phyloP scores from a whole-genome alignment of 371 early-diverging fungal species.

The Agmasoma carcini region DNA sequence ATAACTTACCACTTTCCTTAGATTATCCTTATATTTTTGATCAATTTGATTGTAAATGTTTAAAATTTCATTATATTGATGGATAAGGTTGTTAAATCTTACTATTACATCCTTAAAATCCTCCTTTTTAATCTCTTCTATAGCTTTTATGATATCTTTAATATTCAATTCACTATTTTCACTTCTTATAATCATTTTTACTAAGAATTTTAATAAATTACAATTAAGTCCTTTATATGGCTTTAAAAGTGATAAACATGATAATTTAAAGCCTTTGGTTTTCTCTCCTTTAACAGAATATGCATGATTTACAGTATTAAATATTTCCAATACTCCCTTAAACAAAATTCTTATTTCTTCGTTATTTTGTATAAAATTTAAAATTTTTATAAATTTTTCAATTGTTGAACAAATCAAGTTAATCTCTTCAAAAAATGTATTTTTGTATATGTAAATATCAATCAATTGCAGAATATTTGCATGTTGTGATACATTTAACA shows the following conservation, averaged over 20 bases:
- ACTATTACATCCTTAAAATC: slow-evolving; percentile 16
- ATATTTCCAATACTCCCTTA: slow-evolving; percentile 31
- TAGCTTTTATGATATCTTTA: slow-evolving; percentile 8
- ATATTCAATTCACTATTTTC: not conserved
- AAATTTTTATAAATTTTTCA: slow-evolving; percentile 1
- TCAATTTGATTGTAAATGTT: slow-evolving; percentile 6
- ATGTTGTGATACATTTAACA: slow-evolving; percentile 16
- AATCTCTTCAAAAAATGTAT: slow-evolving; percentile 34
- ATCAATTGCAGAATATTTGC: slow-evolving; percentile 13
- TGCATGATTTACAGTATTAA: slow-evolving; percentile 36
- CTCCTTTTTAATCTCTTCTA: slow-evolving; percentile 25
- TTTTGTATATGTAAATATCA: slow-evolving; percentile 37
- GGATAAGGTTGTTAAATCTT: slow-evolving; percentile 32
- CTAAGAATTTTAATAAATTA: slow-evolving; percentile 25
- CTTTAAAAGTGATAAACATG: slow-evolving; percentile 19
- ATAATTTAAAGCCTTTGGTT: slow-evolving; percentile 30
- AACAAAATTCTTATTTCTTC: slow-evolving; percentile 24
- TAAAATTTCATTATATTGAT: slow-evolving; percentile 12
- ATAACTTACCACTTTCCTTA: not conserved
- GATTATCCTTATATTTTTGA: not conserved
- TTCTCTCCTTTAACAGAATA: slow-evolving; percentile 23
- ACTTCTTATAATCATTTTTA: slow-evolving; percentile 7
- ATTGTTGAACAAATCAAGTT: slow-evolving; percentile 6
- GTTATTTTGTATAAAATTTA: slow-evolving; percentile 17
- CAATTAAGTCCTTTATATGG: slow-evolving; percentile 25